Evolutionary conservation across 495 filamentous ascomycete genomes (phyloP).

Genomic region (Staphylotrichum tortipilum): DNA sequence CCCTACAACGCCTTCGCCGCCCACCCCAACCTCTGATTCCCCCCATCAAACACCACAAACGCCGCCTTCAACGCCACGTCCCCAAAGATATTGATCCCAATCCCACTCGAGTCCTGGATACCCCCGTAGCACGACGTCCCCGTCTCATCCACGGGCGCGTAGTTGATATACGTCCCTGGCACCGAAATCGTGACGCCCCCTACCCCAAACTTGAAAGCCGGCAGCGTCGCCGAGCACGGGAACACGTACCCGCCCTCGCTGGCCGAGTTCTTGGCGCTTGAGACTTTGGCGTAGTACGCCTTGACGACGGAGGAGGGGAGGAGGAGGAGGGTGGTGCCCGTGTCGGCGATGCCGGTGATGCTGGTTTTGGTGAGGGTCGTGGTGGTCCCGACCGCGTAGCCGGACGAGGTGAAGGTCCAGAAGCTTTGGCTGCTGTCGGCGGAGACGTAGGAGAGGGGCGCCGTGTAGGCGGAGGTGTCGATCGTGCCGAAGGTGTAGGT

Average conservation of each 20-base stretch:
- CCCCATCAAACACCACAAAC: constrained; percentile 57
- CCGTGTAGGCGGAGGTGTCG: constrained; percentile 53
- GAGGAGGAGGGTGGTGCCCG: constrained; percentile 66
- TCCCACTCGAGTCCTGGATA: constrained; percentile 50
- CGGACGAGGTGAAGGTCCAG: constrained; percentile 61
- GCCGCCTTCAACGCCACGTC: constrained; percentile 74
- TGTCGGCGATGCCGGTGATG: constrained; percentile 52
- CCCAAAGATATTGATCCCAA: constrained; percentile 63
- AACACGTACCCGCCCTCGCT: constrained; percentile 57
- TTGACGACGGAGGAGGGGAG: constrained; percentile 47
- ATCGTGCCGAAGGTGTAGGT: constrained; percentile 70
- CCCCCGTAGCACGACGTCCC: constrained; percentile 50
- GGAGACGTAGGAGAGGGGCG: constrained; percentile 50
- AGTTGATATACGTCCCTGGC: constrained; percentile 49
- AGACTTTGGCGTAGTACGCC: constrained; percentile 56
- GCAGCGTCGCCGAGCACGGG: constrained; percentile 53
- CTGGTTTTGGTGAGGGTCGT: constrained; percentile 20
- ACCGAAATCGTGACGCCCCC: constrained; percentile 38
- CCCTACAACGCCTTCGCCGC: constrained; percentile 32
- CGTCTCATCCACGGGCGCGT: constrained; percentile 31
- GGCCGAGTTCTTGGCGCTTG: constrained; percentile 39
- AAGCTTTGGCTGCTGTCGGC: constrained; percentile 56
- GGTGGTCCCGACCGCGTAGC: constrained; percentile 50
- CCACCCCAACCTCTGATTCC: constrained; percentile 46
- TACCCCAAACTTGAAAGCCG: constrained; percentile 54